These are phyloP conservation scores for Cystobasidiopsis lactophilus DNA, from an alignment of 768 basidiomycete genomes.

Conservation along the genomic window DNA sequence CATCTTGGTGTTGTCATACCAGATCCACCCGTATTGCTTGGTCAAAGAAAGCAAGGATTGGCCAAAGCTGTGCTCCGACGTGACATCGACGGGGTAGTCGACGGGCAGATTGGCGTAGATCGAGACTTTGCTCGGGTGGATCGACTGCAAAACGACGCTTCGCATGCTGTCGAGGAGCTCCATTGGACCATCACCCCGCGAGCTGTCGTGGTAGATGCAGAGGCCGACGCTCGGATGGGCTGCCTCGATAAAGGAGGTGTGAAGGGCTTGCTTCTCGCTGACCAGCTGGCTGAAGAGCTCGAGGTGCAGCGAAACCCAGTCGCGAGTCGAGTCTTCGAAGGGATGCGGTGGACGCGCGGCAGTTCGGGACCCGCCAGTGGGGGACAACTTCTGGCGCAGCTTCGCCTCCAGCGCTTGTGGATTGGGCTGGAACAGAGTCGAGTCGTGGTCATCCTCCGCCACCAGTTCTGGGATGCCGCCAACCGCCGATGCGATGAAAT, in stretches of 20 bases:
- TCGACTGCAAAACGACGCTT: neutral
- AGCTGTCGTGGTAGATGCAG: too few relatives aligned
- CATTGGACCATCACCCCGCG: too few relatives aligned
- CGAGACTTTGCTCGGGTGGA: conserved; percentile 11
- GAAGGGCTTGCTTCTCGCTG: neutral
- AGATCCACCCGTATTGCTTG: neutral
- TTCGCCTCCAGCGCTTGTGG: neutral
- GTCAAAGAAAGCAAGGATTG: neutral
- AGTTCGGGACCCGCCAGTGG: too few relatives aligned
- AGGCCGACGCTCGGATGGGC: too few relatives aligned
- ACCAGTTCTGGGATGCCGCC: conserved; percentile 15
- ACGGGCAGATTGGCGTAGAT: conserved; percentile 4
- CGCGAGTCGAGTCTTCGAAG: conserved; percentile 1
- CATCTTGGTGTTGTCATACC: conserved; percentile 8
- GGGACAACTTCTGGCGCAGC: neutral
- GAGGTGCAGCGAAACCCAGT: conserved; percentile 9
- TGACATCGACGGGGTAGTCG: conserved; percentile 12
- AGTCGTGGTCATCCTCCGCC: conserved; percentile 5
- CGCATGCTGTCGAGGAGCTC: too few relatives aligned
- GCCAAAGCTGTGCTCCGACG: neutral
- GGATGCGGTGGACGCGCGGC: neutral
- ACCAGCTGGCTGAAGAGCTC: neutral
- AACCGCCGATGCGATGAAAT: conserved; percentile 11
- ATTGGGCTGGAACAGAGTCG: conserved; percentile 4
- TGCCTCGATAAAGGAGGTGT: too few relatives aligned